Evolutionary conservation across 139 green algal genomes (phyloP).

Genomic region (Coccomyxa sp.): DNA sequence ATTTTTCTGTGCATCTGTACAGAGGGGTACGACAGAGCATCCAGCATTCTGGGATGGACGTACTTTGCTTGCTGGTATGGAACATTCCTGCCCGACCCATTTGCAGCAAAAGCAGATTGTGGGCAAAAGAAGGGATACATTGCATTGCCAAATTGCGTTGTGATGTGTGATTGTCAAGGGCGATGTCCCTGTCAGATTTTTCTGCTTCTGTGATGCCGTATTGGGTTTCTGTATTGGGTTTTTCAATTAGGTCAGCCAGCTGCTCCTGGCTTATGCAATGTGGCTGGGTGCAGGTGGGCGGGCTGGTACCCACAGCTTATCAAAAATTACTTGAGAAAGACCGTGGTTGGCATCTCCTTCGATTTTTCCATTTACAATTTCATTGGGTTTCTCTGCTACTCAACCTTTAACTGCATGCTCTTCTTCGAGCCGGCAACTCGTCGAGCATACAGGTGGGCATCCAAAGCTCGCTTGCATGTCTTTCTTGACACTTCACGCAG

Average conservation of each 20-base stretch:
- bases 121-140: no score
- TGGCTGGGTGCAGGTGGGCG: background rate
- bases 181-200: no score
- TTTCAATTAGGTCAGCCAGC: no score
- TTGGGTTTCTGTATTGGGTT: no score
- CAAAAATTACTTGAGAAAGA: background rate
- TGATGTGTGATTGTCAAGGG: no score
- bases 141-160: no score
- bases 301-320: background rate
- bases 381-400: background rate
- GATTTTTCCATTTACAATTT: background rate
- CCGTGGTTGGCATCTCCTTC: background rate
- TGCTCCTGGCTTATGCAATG: no score
- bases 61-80: background rate
- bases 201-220: no score
- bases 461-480: no score
- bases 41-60: background rate
- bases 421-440: background rate
- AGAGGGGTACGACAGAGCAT: background rate
- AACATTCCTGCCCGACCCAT: no score
- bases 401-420: background rate
- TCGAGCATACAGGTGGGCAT: background rate
- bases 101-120: no score
- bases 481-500: no score
- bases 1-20: background rate